Base-by-base conservation (phyloP, 2,329 filamentous ascomycete species). In the Fusarium hostae region DNA sequence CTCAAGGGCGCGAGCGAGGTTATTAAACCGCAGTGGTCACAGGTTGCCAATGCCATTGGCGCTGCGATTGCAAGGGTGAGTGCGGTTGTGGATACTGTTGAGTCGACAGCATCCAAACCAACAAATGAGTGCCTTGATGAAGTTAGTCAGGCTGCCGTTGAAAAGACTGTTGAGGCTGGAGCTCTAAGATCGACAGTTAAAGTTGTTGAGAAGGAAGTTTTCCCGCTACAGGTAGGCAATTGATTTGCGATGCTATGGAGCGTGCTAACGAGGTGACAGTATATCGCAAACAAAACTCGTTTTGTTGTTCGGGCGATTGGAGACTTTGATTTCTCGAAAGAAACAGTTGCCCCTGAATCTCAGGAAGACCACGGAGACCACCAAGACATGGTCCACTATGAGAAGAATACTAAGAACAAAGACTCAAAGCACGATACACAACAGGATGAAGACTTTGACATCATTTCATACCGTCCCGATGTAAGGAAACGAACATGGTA, bases 31-130 rank as follows among this genome's bases (percentile, higher is more conserved):
- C 80, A 84, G 43, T 89, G 84, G 81, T 86, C 87, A 4, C 85
- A 84, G 6, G 87, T 91, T 3, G 89, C 90, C 12, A 91, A 91
- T 73, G 89, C 89, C 0, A 89, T 91, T 13, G 89, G 89, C 3
- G 89, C 89, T 12, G 89, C 89, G 2, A 89, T 88, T 63, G 88
- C 89, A 3, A 81, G 87, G 41, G 88, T 91, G 4, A 89, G 86
- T 63, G 85, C 86, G 2, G 84, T 86, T 0, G 81, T 87, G 13
- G 86, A 88, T 63, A 84, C 83, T 0, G 82, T 87, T 28, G 83
- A 86, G 62, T 85, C 84, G 1, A 87, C 85, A 0, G 85, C 84
- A 59, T 77, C 77, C 1, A 81, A 80, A 65, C 78, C 82, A 8
- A 78, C 78, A 1, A 70, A 79, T n/a, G 77, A 83, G 39, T 70